A percentile compares a stretch with the other conserved stretches of the same genome.
These are phyloP conservation scores for Melanomma pulvis-pyrius DNA, from an alignment of 495 filamentous ascomycete species.

Conservation along the genomic window DNA sequence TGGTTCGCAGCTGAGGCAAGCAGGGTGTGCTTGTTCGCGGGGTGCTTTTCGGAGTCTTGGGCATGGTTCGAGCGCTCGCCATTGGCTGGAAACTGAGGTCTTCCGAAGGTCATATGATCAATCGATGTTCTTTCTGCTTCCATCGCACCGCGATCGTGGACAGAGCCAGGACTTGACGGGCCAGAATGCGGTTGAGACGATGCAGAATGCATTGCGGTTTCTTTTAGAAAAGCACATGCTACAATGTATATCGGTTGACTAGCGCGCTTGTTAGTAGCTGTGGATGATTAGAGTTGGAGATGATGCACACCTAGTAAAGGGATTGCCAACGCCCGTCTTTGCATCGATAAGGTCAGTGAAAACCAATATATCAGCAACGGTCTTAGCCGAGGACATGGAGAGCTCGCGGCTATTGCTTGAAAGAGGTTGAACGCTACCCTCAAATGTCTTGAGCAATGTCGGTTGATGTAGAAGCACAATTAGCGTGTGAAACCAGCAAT, in stretches of 20 bases:
- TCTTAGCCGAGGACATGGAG: slow-evolving; percentile 86
- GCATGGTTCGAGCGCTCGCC: slow-evolving; percentile 6
- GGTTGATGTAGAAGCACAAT: slow-evolving; percentile 85
- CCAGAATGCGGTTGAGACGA: slow-evolving; percentile 60
- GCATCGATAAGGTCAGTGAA: slow-evolving; percentile 79
- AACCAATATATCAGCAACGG: slow-evolving; percentile 79
- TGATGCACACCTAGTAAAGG: slow-evolving; percentile 62
- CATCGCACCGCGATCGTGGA: slow-evolving; percentile 9
- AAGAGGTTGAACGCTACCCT: slow-evolving; percentile 67
- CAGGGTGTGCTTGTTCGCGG: slow-evolving; percentile 63
- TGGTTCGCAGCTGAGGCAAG: slow-evolving; percentile 74
- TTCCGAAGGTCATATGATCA: slow-evolving; percentile 50
- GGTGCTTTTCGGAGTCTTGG: slow-evolving; percentile 26
- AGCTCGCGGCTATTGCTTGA: slow-evolving; percentile 77
- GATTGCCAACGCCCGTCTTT: slow-evolving; percentile 79
- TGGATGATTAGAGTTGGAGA: neutral
- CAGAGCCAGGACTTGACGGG: slow-evolving; percentile 34
- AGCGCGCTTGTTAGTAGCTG: slow-evolving; percentile 1
- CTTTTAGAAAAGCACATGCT: slow-evolving; percentile 82
- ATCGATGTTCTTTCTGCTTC: slow-evolving; percentile 30
- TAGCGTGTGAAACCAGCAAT: slow-evolving; percentile 88
- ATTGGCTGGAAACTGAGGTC: slow-evolving; percentile 2
- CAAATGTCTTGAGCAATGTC: slow-evolving; percentile 75
- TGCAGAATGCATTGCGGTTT: slow-evolving; percentile 62
- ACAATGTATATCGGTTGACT: slow-evolving; percentile 90